phyloP scores from a whole-genome alignment of 352 stramenopile species.

The Phytophthora cryptogea region DNA sequence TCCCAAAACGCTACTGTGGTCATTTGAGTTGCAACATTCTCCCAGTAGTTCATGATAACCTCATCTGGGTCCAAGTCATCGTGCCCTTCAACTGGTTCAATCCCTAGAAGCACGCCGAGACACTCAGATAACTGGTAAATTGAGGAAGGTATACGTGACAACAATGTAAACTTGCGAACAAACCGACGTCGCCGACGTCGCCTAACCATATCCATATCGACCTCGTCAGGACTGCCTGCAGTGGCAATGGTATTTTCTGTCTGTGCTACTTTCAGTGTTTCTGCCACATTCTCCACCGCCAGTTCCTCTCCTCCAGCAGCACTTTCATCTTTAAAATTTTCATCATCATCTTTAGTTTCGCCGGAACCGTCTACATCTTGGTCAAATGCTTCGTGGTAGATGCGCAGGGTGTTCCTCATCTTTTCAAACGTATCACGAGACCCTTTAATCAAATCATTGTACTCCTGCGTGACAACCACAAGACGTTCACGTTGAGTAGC shows the following conservation, averaged over 20 bases:
- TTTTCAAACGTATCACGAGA: conserved; percentile 37
- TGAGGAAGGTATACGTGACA: conserved; percentile 48
- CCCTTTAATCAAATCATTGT: conserved; percentile 49
- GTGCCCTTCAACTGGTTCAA: conserved; percentile 56
- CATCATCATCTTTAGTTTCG: conserved; percentile 2
- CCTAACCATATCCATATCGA: neutral
- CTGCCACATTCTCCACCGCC: neutral
- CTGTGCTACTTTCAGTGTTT: neutral
- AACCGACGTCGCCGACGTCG: conserved; percentile 11
- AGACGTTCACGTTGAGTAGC: conserved; percentile 48
- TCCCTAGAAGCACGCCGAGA: conserved; percentile 63
- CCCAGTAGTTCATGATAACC: conserved; percentile 78
- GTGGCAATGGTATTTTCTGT: neutral
- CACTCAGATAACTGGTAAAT: conserved; percentile 73
- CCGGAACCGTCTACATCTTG: neutral
- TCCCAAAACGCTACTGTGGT: conserved; percentile 53
- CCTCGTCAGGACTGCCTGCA: neutral
- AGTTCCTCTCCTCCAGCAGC: neutral
- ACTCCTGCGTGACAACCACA: conserved; percentile 51
- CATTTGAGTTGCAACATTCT: conserved; percentile 41
- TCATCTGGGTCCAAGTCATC: conserved; percentile 78
- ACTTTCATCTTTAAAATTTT: neutral
- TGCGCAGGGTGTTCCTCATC: conserved; percentile 26
- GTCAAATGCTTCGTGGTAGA: conserved; percentile 38
- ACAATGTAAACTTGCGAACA: conserved; percentile 43